Base-by-base conservation (phyloP, 192 early-diverging fungal genomes). In the Entophlyctis luteolus region DNA sequence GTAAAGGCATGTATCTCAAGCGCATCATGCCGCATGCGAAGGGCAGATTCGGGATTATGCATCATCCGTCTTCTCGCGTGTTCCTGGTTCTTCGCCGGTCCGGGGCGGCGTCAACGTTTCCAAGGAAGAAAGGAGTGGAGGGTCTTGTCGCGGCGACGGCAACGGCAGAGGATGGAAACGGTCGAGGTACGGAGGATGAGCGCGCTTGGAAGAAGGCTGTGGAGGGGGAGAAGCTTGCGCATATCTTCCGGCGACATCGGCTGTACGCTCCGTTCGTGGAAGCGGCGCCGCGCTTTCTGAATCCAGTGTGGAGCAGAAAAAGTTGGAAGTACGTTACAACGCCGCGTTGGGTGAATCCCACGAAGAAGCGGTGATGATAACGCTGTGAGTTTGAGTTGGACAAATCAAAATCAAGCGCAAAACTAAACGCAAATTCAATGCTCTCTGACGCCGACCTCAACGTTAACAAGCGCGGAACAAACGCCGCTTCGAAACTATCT, bases 1-100 rank as follows among this genome's bases (percentile, higher is more conserved):
- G 95, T 2, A 94, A 95, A 74, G 93, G 92, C 2, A 55, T 71
- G 32, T 93, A 84, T 67, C 67, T 84, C 4, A 89, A 88, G 67
- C 79, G 91, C n/a, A 57, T 92, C 31, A 86, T 89, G 66, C 81
- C 81, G 52, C 88, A 91, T 67, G 93, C 87, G 1, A 73, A 92
- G 28, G 93, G 93, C 10, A 74, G 92, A 38, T 83, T 86, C 49
- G 91, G 91, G 39, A 74, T 87, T 10, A 88, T 92, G 75, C 82
- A 88, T 68, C 82, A 82, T 29, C 91, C 90, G 20, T 79, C 77
- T 20, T 82, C 91, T 5, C 92, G 94, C 59, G 77, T 98, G 75
- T 90, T 90, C 56, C 73, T 91, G 10, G 39, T 97, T n/a, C 86
- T 86, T 78, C 84, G 90, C 47, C 37, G 28, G 32, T 32, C 60